A percentile compares a stretch with the other conserved stretches of the same genome.
These are phyloP conservation scores for Leptographium radiaticola DNA, from an alignment of 2,329 filamentous ascomycete genomes.

Conservation along the genomic window DNA sequence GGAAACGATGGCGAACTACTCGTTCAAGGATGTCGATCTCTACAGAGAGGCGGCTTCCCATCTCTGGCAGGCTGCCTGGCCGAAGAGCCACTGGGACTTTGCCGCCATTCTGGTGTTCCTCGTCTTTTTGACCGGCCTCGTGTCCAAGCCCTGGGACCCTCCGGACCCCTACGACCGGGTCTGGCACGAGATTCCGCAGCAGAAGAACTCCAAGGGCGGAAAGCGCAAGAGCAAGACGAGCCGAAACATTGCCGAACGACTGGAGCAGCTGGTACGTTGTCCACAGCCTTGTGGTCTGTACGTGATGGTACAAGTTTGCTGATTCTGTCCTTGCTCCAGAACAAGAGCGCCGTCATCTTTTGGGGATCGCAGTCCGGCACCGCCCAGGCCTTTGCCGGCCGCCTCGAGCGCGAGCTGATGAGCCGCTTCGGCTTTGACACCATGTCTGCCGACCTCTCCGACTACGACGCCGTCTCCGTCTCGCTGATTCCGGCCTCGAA, in stretches of 20 bases:
- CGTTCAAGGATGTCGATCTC: not conserved
- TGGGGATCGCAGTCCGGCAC: conserved; percentile 29
- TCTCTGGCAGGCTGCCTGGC: not conserved
- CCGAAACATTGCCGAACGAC: not conserved
- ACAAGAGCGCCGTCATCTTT: not conserved
- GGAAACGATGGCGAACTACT: not conserved
- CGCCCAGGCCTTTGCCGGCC: conserved; percentile 27
- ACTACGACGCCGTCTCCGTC: conserved; percentile 30
- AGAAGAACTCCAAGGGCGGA: not conserved
- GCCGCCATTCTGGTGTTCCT: not conserved
- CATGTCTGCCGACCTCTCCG: conserved; percentile 10
- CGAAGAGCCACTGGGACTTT: not conserved
- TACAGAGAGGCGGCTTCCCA: not conserved
- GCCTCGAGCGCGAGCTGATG: conserved; percentile 16
- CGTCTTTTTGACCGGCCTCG: not conserved
- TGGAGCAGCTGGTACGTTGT: not conserved
- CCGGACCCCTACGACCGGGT: not conserved
- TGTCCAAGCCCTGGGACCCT: not conserved
- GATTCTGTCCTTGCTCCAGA: not conserved
- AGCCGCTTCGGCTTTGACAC: conserved; percentile 25
- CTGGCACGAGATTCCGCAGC: not conserved
- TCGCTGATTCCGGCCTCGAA: conserved; percentile 14
- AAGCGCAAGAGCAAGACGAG: not conserved
- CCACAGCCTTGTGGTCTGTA: not conserved
- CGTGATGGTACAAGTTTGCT: not conserved